Evolutionary conservation across 352 stramenopile species (phyloP), one percentile per base, ranked within the genome.

Genomic region (Pythium myriotylum): DNA sequence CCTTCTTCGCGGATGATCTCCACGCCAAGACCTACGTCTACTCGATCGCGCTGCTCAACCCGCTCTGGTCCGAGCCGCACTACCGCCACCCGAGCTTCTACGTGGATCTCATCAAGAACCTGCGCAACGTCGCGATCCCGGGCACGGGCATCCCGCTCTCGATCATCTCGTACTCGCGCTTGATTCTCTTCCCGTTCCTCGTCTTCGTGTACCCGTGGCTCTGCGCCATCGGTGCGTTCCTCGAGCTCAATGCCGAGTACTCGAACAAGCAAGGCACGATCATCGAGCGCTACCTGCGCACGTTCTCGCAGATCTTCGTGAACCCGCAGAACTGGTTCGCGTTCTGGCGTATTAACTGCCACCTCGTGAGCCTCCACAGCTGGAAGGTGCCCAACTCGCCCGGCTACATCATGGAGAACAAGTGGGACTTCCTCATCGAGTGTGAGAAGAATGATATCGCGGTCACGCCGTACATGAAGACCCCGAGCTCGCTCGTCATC

Each of bases 391-490:
- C 94, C 62, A 79, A 96, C 67, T 96, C 91, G 16, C 67, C 79
- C 2, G 93, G 89, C 47, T 99, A 99, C 74, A 65, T 86, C 49
- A 98, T 98, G 91, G 96, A 99, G 76, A 98, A 99, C 81, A 99
- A 99, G 79, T 99, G 96, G 96, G 97, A 97, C 54, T 99, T 99
- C 69, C 72, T 99, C 2, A 70, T 97, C 32, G 82, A 98, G 62
- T 86, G 91, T n/a, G 78, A 92, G 33, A 92, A 96, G 63, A 67
- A 88, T 37, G 82, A 77, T 39, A 96, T 99, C 26, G 94, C 96
- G 5, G 84, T 99, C 33, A 97, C 91, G 35, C 97, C 96, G 9
- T 98, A 96, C 76, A 75, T 99, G 37, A 91, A 97, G 59, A 72
- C 83, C 14, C 84, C 86, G 5, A 87, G 83, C 19, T 90, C 82